Conservation (phyloP, 352 stramenopile genomes). For the Globisporangium recalcitrans region DNA sequence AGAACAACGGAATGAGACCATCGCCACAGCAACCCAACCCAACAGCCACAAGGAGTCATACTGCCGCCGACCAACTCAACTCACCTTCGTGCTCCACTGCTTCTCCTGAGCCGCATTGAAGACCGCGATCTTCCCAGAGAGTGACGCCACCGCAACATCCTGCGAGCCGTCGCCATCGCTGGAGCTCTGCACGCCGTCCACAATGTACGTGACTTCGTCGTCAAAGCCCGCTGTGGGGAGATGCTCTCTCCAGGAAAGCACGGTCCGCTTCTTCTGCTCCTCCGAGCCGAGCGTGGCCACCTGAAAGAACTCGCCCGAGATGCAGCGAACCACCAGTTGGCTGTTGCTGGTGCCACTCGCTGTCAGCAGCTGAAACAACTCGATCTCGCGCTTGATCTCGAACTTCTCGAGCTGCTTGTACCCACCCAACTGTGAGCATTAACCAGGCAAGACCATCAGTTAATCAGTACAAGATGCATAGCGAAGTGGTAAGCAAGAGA, state of each 20-base stretch:
- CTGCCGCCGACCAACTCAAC: neutral
- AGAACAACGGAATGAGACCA: neutral
- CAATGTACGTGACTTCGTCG: conserved; percentile 38
- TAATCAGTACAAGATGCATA: neutral
- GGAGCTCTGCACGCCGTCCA: conserved; percentile 28
- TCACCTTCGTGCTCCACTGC: conserved; percentile 46
- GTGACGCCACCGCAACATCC: conserved; percentile 29
- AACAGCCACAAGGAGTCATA: neutral
- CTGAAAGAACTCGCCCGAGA: conserved; percentile 50
- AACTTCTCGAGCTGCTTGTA: conserved; percentile 49
- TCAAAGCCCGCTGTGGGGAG: conserved; percentile 7
- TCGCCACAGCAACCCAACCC: neutral
- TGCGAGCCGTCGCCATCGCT: conserved; percentile 16
- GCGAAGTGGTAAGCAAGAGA: neutral
- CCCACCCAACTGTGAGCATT: conserved; percentile 33
- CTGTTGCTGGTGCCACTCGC: neutral
- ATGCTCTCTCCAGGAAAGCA: conserved; percentile 32
- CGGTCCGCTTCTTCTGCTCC: conserved; percentile 19
- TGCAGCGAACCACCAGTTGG: conserved; percentile 41
- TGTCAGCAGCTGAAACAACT: conserved; percentile 37
- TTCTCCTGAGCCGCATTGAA: conserved; percentile 31
- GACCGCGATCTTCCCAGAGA: conserved; percentile 33
- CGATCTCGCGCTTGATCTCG: conserved; percentile 55
- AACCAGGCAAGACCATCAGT: neutral
- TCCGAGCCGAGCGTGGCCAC: conserved; percentile 15